phyloP scores from a whole-genome alignment of 192 early-diverging fungal species.

The Gamsiella multidivaricata region DNA sequence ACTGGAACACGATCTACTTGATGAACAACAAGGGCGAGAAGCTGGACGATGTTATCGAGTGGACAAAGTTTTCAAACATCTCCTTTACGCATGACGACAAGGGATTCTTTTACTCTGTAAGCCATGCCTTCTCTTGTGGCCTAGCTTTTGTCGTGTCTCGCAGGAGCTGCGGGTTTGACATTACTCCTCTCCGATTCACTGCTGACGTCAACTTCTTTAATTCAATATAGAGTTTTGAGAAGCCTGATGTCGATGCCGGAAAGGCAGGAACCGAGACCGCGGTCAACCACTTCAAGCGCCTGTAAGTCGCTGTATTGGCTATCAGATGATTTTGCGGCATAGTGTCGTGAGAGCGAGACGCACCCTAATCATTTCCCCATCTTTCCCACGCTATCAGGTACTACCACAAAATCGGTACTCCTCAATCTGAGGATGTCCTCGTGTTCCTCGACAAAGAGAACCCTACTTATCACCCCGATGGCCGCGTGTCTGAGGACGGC shows the following conservation, averaged over 20 bases:
- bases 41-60: conserved; percentile 54
- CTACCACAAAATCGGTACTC: conserved; percentile 69
- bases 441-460: conserved; percentile 63
- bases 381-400: conserved; percentile 17
- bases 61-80: conserved; percentile 70
- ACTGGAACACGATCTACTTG: conserved; percentile 75
- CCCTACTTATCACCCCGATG: conserved; percentile 52
- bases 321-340: background rate
- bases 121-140: background rate
- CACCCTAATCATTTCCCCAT: too few species aligned
- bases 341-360: too few species aligned
- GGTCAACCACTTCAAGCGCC: conserved; percentile 28
- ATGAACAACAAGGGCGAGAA: conserved; percentile 41
- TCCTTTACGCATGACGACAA: conserved; percentile 75
- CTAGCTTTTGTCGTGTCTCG: background rate
- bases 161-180: too few species aligned
- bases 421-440: conserved; percentile 69
- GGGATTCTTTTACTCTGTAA: conserved; percentile 74
- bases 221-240: conserved; percentile 37
- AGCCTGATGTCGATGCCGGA: conserved; percentile 23
- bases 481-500: conserved; percentile 63
- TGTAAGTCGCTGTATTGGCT: conserved; percentile 20
- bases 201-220: background rate
- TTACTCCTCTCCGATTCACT: too few species aligned
- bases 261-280: conserved; percentile 39